Percentiles rank a stretch among this genome's conserved stretches.
Evolutionary conservation across 495 filamentous ascomycete genomes (phyloP).

Genomic region (Talaromyces proteolyticus): DNA sequence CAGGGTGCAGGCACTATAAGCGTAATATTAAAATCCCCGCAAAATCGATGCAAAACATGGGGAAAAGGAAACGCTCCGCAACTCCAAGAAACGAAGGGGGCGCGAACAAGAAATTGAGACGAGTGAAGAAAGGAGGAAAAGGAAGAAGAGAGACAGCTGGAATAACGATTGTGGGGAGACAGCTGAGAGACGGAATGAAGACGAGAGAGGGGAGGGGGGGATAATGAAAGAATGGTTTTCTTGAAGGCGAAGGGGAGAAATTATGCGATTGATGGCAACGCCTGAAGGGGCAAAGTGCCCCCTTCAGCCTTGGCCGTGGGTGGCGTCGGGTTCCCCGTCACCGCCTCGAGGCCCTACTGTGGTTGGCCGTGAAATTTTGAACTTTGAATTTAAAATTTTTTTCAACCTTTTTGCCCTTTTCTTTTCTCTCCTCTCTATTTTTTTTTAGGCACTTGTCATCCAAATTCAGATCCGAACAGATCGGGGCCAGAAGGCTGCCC

Average conservation of each 20-base stretch:
- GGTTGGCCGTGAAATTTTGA: too few relatives aligned
- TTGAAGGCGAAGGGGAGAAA: too few relatives aligned
- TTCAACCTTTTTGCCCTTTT: too few relatives aligned
- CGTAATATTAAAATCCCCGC: not conserved
- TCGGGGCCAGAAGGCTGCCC: too few relatives aligned
- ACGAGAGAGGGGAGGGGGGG: not conserved
- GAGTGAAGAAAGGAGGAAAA: not conserved
- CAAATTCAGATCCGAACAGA: too few relatives aligned
- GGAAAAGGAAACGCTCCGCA: not conserved
- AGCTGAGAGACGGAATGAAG: too few relatives aligned
- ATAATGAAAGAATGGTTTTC: not conserved
- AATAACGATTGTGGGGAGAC: not conserved
- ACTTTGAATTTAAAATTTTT: too few relatives aligned
- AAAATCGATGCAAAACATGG: not conserved
- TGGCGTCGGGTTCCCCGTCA: too few relatives aligned
- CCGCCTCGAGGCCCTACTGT: too few relatives aligned
- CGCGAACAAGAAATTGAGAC: not conserved
- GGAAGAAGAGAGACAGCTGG: not conserved
- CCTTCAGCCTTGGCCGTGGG: not conserved
- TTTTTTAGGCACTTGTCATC: too few relatives aligned
- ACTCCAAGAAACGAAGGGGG: not conserved
- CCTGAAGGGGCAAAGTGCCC: slow-evolving; percentile 5
- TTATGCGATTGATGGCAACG: not conserved
- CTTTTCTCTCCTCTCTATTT: too few relatives aligned
- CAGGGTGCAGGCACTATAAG: slow-evolving; percentile 1